phyloP scores from a whole-genome alignment of 83 land plant species.

The Picea engelmannii region DNA sequence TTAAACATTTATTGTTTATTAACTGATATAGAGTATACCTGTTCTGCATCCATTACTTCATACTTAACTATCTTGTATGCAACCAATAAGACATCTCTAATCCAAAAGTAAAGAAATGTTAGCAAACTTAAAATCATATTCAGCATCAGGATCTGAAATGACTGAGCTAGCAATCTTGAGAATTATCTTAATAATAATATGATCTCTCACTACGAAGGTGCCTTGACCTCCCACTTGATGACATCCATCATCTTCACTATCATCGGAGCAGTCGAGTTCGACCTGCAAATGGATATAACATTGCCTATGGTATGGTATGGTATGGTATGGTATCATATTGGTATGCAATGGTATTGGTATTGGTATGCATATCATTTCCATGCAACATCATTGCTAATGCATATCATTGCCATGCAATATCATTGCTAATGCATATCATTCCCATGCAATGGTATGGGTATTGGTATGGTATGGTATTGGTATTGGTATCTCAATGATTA shows the following conservation, averaged over 20 bases:
- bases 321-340: neutral
- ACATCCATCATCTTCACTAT: slow-evolving; percentile 1
- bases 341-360: too few species aligned
- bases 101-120: neutral
- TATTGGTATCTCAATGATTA: too few species aligned
- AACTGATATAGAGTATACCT: neutral
- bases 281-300: neutral
- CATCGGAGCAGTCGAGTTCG: neutral
- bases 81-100: neutral
- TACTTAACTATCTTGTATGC: neutral
- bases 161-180: neutral
- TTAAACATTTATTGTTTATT: neutral
- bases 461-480: too few species aligned
- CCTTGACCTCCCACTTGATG: neutral
- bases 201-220: slow-evolving; percentile 12
- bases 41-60: neutral
- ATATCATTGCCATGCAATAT: too few species aligned
- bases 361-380: too few species aligned
- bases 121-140: neutral
- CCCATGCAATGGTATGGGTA: too few species aligned
- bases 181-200: neutral
- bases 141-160: neutral
- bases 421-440: too few species aligned
- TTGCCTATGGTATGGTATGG: too few species aligned
- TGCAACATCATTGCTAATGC: too few species aligned